Base-by-base conservation (phyloP, 2,329 filamentous ascomycete genomes). In the Furcasterigmium furcatum region DNA sequence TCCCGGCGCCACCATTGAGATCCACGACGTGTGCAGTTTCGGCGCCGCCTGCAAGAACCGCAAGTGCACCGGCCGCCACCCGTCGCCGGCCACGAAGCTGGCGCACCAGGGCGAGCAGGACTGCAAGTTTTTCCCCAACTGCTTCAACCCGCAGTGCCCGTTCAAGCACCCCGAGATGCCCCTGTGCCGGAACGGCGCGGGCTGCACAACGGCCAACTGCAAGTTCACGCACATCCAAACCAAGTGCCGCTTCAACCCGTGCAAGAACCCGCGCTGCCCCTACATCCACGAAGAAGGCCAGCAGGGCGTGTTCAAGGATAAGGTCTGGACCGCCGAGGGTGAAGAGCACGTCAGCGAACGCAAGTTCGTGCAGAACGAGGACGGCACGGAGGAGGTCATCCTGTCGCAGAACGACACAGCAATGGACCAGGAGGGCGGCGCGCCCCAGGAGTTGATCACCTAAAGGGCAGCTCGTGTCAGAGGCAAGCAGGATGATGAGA, bases 281-380 rank as follows among this genome's bases (percentile, higher is more conserved):
- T 97, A 90, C 72, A 91, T 91, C 66, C 94, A 99, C 65, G 87
- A 84, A 34, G 90, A 95, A 45, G 94, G 92, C 12, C 94, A 99
- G 71, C 83, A 88, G 56, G 90, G 88, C 42, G 82, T 80, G 13
- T 92, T 91, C 67, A 80, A 85, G 50, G 89, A 95, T 65, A 96
- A 95, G 70, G 89, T 95, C 22, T 97, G 92, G 92, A 91, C 85
- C 16, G 80, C 89, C 4, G 79, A 77, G 10, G 56, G 54, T 29
- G 70, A 67, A 19, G 73, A 80, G 46, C 89, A 95, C 63, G 84
- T 95, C 41, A 95, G 90, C 60, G 89, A 96, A 66, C 79, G 91
- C 57, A 92, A 88, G 61, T 96, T 96, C 68, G 83, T 92, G 7
- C 8, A 29, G 42, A 83, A 89, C 47, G 85, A 88, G 40, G 72